Evolutionary conservation across 192 early-diverging fungal genomes (phyloP), one percentile per base, ranked within the genome.

Genomic region (Coemansia brasiliensis): DNA sequence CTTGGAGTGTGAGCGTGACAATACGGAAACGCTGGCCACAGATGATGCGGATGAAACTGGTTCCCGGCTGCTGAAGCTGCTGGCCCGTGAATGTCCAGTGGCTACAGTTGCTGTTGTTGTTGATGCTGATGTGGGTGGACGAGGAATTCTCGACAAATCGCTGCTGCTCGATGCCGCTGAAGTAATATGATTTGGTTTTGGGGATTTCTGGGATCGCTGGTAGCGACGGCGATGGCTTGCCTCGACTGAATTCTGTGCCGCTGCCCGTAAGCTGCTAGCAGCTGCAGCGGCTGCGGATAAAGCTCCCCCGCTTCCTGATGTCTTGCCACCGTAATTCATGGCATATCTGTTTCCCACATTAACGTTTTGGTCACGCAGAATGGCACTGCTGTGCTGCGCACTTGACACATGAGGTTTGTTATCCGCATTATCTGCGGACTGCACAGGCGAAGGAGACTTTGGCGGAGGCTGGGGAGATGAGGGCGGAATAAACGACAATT

Each of bases 401-500:
- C 32, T 35, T 7, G 32, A 35, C 32, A 5, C 32, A n/a, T 42
- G 41, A n/a, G 41, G 15, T 20, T 42, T 20, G 41, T 16, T 20
- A 20, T 40, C 9, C n/a, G 38, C 52, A 39, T n/a, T n/a, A n/a
- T 35, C 52, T 24, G 52, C 49, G 15, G 26, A 4, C 26, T 43
- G 38, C 38, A 41, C 55, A 27, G 6, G 35, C 16, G 32, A n/a
- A n/a, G n/a, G 25, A 12, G 32, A 35, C 32, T 35, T 35, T 42
- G 40, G 40, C 17, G 11, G 21, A 9, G 13, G 29, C 50, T 52
- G 24, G 25, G 17, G 46, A 22, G 46, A 49, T 15, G 50, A 26
- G 7, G 57, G 43, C 29, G 57, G 57, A 46, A 59, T 59, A 26
- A 59, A 59, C 10, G 57, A 46, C 15, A 59, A 25, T 22, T 25